A percentile compares a stretch with the other conserved stretches of the same genome.
Conservation (phyloP, 108 stramenopile species). For the Cylindrotheca fusiformis region DNA sequence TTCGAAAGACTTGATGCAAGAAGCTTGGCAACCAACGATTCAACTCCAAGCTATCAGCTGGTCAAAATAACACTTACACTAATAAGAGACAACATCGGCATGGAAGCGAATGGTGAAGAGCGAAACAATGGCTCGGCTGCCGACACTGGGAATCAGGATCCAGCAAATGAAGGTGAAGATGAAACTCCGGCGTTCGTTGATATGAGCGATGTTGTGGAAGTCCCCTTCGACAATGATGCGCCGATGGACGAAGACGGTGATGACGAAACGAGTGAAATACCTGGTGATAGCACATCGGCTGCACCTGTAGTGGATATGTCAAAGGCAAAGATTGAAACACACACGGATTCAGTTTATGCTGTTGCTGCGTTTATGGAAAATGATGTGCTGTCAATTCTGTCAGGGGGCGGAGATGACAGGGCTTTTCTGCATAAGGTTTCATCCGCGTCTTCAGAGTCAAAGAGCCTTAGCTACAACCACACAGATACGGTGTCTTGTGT, state of each 20-base stretch:
- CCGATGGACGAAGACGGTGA: conserved; percentile 68
- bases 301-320: conserved; percentile 41
- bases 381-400: conserved; percentile 49
- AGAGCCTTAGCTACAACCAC: conserved; percentile 58
- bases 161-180: conserved; percentile 35
- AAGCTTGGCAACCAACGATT: too few relatives aligned
- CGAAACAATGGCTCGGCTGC: not conserved
- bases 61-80: not conserved
- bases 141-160: conserved; percentile 1
- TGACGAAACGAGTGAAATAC: conserved; percentile 42
- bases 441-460: conserved; percentile 3
- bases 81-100: conserved; percentile 5
- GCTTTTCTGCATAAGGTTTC: conserved; percentile 73
- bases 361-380: conserved; percentile 51
- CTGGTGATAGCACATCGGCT: conserved; percentile 14
- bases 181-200: conserved; percentile 64
- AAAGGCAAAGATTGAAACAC: conserved; percentile 44
- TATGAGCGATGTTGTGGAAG: conserved; percentile 70
- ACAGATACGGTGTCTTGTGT: conserved; percentile 87
- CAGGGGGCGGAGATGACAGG: conserved; percentile 93
- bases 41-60: too few relatives aligned
- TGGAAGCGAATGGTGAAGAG: conserved; percentile 8
- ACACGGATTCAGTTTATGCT: conserved; percentile 69
- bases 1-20: too few relatives aligned
- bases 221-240: conserved; percentile 57